phyloP scores from a whole-genome alignment of 441 rosid species.

The Daphne laureola region DNA sequence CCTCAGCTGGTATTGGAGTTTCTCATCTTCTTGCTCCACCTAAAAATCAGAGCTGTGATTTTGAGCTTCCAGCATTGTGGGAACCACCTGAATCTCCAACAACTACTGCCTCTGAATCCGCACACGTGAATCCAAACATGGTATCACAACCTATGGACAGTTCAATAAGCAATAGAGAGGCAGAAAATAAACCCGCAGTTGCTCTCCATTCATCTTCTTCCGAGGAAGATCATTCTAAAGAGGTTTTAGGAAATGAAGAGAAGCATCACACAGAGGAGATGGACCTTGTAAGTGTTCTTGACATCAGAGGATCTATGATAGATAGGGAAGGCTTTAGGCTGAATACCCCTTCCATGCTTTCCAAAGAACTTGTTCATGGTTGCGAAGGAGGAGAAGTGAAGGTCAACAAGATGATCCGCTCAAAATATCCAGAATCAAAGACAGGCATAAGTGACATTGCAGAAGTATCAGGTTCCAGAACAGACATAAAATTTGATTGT shows the following conservation, averaged over 20 bases:
- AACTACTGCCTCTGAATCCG: conserved; percentile 28
- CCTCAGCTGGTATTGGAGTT: conserved; percentile 18
- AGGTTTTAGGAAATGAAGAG: conserved; percentile 10
- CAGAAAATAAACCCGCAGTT: conserved; percentile 1
- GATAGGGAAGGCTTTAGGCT: conserved; percentile 11
- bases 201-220: conserved; percentile 5
- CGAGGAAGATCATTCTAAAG: conserved; percentile 17
- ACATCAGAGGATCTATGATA: conserved; percentile 13
- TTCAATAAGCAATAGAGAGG: conserved; percentile 8
- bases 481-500: conserved; percentile 14
- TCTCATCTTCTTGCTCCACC: conserved; percentile 14
- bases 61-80: conserved; percentile 25
- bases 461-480: conserved; percentile 13
- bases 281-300: conserved; percentile 12
- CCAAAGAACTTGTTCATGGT: conserved; percentile 17
- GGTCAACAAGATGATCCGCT: conserved; percentile 4
- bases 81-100: conserved; percentile 31
- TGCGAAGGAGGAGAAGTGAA: conserved; percentile 14
- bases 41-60: conserved; percentile 17
- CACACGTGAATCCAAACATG: conserved; percentile 14
- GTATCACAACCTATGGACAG: conserved; percentile 14
- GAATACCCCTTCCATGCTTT: conserved; percentile 6
- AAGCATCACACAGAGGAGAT: conserved; percentile 3
- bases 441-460: conserved; percentile 9
- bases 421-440: conserved; percentile 13